Evolutionary conservation across 2,329 filamentous ascomycete genomes (phyloP), one percentile per base, ranked within the genome.

Genomic region (Exserohilum turcica): DNA sequence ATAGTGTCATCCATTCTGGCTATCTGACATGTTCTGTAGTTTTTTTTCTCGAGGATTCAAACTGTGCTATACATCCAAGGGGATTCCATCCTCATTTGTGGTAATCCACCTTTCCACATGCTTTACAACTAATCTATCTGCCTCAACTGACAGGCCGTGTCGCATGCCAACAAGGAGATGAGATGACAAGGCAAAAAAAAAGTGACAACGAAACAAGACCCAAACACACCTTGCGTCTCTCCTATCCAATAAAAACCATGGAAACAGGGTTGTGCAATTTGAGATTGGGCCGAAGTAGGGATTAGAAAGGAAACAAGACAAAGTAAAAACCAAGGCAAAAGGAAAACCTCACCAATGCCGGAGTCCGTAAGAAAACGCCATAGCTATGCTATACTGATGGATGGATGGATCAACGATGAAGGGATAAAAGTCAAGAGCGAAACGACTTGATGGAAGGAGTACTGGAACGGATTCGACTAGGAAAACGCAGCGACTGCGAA

Each of bases 401-500:
- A 35, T 28, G n/a, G 15, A n/a, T n/a, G n/a, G n/a, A n/a, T n/a
- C n/a, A n/a, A n/a, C n/a, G 32, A 6, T 7, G 32, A n/a, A 24
- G 4, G 21, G 21, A 24, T 24, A 7, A 7, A 24, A 24, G 7
- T 53, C 45, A 53, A 33, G 45, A 53, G 37, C 39, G 39, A 53
- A 53, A 53, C 24, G 50, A 53, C 38, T 19, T 28, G 16, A 53
- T 32, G 10, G 50, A 53, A 38, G 38, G 50, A 27, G 44, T 37
- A 31, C 50, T 31, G 40, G 48, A 48, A 48, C 43, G 48, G 33
- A 56, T 18, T 28, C 48, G 53, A 37, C 43, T 56, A 40, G 53
- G 48, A 48, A 56, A 56, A 44, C 38, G 53, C 38, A 54, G 37
- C 16, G 54, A 45, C 18, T 43, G 40, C 24, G 52, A 47, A 49